phyloP scores from a whole-genome alignment of 371 early-diverging fungal species.

The Circinella minor region DNA sequence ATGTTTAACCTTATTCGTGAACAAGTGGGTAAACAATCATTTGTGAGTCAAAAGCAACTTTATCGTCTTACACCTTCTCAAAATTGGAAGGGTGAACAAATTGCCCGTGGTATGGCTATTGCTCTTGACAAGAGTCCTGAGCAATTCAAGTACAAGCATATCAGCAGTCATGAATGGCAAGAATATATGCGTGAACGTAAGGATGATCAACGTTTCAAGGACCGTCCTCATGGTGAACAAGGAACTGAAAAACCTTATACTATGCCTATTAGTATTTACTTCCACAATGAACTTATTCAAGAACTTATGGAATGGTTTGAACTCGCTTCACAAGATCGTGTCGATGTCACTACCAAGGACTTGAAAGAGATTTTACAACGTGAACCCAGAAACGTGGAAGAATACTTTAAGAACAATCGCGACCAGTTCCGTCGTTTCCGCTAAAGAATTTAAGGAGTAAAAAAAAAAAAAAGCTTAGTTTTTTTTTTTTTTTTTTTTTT shows the following conservation, averaged over 20 bases:
- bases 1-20: conserved; percentile 26
- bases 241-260: conserved; percentile 20
- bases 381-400: conserved; percentile 31
- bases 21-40: conserved; percentile 6
- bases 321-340: conserved; percentile 27
- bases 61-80: conserved; percentile 30
- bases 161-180: conserved; percentile 22
- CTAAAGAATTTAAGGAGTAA: conserved; percentile 14
- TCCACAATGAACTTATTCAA: conserved; percentile 32
- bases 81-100: conserved; percentile 19
- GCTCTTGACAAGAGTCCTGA: conserved; percentile 22
- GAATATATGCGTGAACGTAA: conserved; percentile 30
- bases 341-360: conserved; percentile 31
- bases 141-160: conserved; percentile 26
- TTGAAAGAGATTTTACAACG: conserved; percentile 34
- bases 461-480: too few relatives aligned
- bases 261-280: conserved; percentile 40
- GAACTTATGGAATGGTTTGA: conserved; percentile 33
- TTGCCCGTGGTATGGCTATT: conserved; percentile 33
- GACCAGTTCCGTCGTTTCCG: conserved; percentile 39
- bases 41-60: conserved; percentile 25
- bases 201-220: conserved; percentile 35
- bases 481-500: neutral
- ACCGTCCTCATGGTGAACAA: conserved; percentile 6
- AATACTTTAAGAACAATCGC: conserved; percentile 45